Conservation (phyloP, 805 yeast genomes). For the Pichia paraexigua region DNA sequence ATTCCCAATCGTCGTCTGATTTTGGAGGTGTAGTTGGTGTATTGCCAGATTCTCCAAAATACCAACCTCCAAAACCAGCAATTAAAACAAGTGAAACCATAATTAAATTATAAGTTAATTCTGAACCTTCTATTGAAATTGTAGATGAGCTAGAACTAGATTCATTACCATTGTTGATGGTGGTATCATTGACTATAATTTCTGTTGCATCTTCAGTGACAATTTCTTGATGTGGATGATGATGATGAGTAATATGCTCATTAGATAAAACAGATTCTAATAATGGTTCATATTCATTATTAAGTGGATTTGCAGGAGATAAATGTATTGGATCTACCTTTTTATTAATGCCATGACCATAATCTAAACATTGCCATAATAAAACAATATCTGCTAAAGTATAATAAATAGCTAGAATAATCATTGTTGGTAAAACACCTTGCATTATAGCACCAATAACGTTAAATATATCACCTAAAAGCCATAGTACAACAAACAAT, state of each 20-base stretch:
- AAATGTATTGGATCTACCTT: constrained; percentile 67
- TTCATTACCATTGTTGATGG: constrained; percentile 25
- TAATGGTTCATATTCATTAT: constrained; percentile 47
- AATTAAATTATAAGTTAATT: constrained; percentile 30
- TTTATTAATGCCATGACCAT: constrained; percentile 47
- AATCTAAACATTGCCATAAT: constrained; percentile 73
- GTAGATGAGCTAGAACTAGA: constrained; percentile 5
- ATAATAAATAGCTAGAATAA: constrained; percentile 83
- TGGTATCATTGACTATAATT: constrained; percentile 18
- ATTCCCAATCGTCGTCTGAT: constrained; percentile 38
- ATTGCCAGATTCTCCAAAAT: constrained; percentile 33
- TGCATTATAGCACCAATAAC: constrained; percentile 87
- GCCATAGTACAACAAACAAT: constrained; percentile 82
- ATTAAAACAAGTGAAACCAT: constrained; percentile 61
- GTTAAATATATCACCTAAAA: constrained; percentile 89
- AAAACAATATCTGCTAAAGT: constrained; percentile 84
- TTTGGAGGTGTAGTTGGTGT: constrained; percentile 19
- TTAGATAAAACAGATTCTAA: constrained; percentile 51
- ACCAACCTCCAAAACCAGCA: constrained; percentile 88
- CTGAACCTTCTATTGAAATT: constrained; percentile 16
- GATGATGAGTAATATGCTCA: constrained; percentile 20
- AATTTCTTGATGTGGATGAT: constrained; percentile 9
- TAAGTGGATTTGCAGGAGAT: constrained; percentile 83
- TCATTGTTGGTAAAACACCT: constrained; percentile 91
- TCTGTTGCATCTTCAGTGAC: constrained; percentile 16